phyloP scores from a whole-genome alignment of 805 yeast species.

The Hyphopichia homilentoma region DNA sequence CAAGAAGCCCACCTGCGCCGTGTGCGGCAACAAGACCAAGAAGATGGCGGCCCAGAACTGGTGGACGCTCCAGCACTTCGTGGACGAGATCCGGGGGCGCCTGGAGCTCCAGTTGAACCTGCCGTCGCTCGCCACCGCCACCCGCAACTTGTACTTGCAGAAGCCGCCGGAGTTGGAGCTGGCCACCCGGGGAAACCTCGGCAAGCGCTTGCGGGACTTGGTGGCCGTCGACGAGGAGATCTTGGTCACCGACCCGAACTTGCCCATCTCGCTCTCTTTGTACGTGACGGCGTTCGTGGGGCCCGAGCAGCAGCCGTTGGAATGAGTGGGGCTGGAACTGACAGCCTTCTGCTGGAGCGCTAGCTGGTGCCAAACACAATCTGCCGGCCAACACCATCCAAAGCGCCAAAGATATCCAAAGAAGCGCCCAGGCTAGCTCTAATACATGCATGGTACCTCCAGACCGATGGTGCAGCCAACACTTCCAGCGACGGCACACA shows the following conservation, averaged over 20 bases:
- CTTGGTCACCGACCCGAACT: conserved; percentile 47
- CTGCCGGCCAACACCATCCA: no score
- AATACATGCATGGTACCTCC: no score
- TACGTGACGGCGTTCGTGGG: conserved; percentile 18
- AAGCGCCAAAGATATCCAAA: no score
- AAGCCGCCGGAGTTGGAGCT: conserved; percentile 46
- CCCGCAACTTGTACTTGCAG: conserved; percentile 40
- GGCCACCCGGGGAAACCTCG: conserved; percentile 43
- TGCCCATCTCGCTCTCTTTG: conserved; percentile 42
- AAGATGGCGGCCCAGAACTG: conserved; percentile 19
- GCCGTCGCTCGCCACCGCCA: conserved; percentile 46
- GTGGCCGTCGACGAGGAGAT: conserved; percentile 46
- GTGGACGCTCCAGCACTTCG: conserved; percentile 39
- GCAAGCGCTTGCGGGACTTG: conserved; percentile 27
- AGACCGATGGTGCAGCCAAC: no score
- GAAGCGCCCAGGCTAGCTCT: no score
- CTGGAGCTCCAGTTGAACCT: conserved; percentile 30
- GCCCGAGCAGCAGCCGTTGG: conserved; percentile 18
- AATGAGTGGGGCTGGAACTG: no score
- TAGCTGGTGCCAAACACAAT: no score
- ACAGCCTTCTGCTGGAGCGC: no score
- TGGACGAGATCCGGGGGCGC: conserved; percentile 33
- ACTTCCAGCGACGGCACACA: no score
- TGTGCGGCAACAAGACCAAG: conserved; percentile 56
- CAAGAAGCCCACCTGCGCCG: conserved; percentile 61